These are phyloP conservation scores for Neurospora sp. DNA, from an alignment of 2,329 filamentous ascomycete species.

Conservation along the genomic window DNA sequence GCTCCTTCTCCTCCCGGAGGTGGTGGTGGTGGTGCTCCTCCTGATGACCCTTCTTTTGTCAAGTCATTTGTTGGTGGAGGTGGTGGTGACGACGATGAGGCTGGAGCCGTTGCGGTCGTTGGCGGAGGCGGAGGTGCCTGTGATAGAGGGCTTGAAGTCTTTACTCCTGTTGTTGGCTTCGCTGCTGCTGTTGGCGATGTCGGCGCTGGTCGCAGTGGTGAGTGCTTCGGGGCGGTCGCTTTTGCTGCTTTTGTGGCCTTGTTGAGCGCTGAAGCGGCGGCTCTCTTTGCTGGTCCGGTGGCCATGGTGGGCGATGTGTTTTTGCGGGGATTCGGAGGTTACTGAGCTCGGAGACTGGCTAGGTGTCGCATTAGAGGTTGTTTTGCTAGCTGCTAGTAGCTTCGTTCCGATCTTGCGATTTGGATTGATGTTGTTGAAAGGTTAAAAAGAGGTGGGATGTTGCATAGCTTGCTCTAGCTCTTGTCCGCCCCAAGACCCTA, in stretches of 20 bases:
- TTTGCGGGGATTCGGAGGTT: neutral
- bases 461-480: neutral
- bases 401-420: neutral
- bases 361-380: neutral
- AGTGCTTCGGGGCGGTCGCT: neutral
- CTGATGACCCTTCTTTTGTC: neutral
- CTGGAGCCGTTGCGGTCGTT: neutral
- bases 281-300: neutral
- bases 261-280: neutral
- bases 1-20: neutral
- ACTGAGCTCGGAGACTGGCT: neutral
- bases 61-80: neutral
- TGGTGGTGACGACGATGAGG: neutral
- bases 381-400: neutral
- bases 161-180: neutral
- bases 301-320: neutral
- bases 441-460: neutral
- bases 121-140: neutral
- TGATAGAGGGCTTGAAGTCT: neutral
- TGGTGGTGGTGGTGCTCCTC: neutral
- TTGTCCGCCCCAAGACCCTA: slow-evolving; percentile 1
- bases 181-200: neutral
- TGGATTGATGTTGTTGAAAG: neutral
- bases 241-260: neutral
- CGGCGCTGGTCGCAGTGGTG: neutral